Conservation (phyloP, 768 basidiomycete genomes). For the Sarcomyxa edulis region DNA sequence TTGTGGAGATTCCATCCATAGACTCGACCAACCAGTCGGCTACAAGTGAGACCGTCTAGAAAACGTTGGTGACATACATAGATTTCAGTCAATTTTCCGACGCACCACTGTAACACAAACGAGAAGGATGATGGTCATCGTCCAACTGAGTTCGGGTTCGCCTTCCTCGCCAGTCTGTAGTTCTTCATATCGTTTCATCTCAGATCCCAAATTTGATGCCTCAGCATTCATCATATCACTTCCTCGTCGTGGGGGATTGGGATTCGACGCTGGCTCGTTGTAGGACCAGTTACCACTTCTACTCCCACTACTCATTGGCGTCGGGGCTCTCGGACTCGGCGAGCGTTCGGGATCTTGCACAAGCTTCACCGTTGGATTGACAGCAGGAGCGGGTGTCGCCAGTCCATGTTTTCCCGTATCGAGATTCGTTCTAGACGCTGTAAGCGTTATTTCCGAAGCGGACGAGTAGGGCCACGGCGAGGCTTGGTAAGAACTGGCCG, state of each 20-base stretch:
- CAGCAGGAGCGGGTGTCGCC: constrained; percentile 10
- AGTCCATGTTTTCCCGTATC: constrained; percentile 7
- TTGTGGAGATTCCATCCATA: constrained; percentile 70
- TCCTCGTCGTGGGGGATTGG: too few relatives aligned
- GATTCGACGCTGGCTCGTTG: too few relatives aligned
- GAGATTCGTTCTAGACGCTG: constrained; percentile 7
- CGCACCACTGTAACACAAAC: constrained; percentile 59
- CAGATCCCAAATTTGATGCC: too few relatives aligned
- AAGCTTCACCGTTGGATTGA: constrained; percentile 1
- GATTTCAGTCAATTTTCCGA: too few relatives aligned
- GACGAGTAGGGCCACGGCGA: background rate
- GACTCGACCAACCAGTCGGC: constrained; percentile 74
- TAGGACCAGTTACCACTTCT: too few relatives aligned
- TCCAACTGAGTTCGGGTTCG: constrained; percentile 54
- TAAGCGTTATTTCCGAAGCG: constrained; percentile 1
- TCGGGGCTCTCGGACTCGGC: too few relatives aligned
- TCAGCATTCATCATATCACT: too few relatives aligned
- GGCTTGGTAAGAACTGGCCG: background rate
- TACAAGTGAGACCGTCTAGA: constrained; percentile 48
- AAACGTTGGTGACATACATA: constrained; percentile 1
- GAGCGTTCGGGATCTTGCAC: too few relatives aligned
- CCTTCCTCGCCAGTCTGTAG: too few relatives aligned
- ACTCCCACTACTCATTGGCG: background rate
- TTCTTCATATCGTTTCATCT: too few relatives aligned
- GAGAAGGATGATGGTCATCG: constrained; percentile 51